Evolutionary conservation across 2,329 filamentous ascomycete species (phyloP), one percentile per base, ranked within the genome.

Genomic region (Fusarium pseudoanthophilum): DNA sequence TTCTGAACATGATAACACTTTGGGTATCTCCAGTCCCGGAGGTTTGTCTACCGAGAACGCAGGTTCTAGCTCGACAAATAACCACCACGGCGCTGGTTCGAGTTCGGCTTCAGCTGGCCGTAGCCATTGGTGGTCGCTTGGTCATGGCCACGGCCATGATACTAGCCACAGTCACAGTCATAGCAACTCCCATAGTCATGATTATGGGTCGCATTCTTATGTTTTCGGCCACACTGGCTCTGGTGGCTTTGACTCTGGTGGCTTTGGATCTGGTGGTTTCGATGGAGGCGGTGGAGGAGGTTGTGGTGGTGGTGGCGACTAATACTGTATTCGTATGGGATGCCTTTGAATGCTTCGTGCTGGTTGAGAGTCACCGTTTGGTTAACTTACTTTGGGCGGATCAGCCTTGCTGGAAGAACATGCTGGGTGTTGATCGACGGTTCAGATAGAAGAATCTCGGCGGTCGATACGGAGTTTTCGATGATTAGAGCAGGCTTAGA

Each of bases 361-460:
- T 16, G 10, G 20, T 24, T 39, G 34, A 26, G n/a, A 20, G 21
- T 13, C 4, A 14, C 24, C 26, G 11, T 51, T 32, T 20, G 26
- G n/a, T 11, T 13, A 14, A 36, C 9, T 52, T 39, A 10, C 18
- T 28, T 18, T 32, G 11, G 10, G 43, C 2, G 6, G 34, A 32
- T 20, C 32, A 21, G 45, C 16, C 43, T 39, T 30, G 5, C 28
- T 30, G 15, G 26, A 51, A 36, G 24, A n/a, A 21, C 21, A n/a
- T 14, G 24, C 24, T 37, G 20, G 20, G 3, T 0, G 2, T 21
- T 18, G 26, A 30, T 28, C 4, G 11, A 21, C 30, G 34, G 21
- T 7, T 59, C 8, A 2, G 26, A 7, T 30, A 9, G 24, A 15
- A 37, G 39, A n/a, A 39, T 52, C 7, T 36, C 2, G 28, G 7